Evolutionary conservation across 352 stramenopile genomes (phyloP).

Genomic region (Peronosclerospora sorghi): DNA sequence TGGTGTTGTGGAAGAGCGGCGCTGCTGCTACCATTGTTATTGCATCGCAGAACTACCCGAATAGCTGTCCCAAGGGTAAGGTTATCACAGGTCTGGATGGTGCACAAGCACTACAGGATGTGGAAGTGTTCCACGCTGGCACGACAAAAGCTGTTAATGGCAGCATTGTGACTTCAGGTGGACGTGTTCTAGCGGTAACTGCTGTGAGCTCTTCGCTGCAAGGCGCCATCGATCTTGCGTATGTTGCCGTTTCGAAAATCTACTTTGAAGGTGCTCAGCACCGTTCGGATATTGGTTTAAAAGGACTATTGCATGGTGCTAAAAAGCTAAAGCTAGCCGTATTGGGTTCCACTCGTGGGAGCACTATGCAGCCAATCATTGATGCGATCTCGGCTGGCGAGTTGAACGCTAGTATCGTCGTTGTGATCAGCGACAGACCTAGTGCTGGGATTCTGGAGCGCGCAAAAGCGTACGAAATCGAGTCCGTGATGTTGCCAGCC

Average conservation of each 20-base stretch:
- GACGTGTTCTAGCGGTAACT: conserved; percentile 95
- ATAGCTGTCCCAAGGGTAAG: conserved; percentile 96
- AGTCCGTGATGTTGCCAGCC: conserved; percentile 47
- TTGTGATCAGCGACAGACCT: conserved; percentile 94
- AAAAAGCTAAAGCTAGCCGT: conserved; percentile 88
- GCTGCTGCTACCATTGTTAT: conserved; percentile 93
- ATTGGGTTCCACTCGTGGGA: conserved; percentile 93
- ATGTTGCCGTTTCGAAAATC: conserved; percentile 84
- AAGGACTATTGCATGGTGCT: conserved; percentile 82
- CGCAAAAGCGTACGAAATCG: conserved; percentile 70
- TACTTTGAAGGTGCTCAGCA: conserved; percentile 90
- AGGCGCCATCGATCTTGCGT: conserved; percentile 85
- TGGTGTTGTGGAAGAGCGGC: conserved; percentile 86
- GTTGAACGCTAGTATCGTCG: conserved; percentile 91
- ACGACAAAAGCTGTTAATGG: conserved; percentile 71
- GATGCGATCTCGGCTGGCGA: conserved; percentile 85
- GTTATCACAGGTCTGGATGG: conserved; percentile 87
- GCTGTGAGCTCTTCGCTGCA: conserved; percentile 86
- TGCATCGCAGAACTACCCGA: conserved; percentile 95
- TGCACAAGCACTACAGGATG: conserved; percentile 68
- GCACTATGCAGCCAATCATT: conserved; percentile 92
- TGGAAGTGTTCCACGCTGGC: conserved; percentile 99
- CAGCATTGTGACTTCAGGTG: conserved; percentile 88
- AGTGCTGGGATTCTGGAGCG: conserved; percentile 91
- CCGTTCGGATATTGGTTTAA: conserved; percentile 95